Base-by-base conservation (phyloP, 257 asterid species). In the Ehretia macrophylla region DNA sequence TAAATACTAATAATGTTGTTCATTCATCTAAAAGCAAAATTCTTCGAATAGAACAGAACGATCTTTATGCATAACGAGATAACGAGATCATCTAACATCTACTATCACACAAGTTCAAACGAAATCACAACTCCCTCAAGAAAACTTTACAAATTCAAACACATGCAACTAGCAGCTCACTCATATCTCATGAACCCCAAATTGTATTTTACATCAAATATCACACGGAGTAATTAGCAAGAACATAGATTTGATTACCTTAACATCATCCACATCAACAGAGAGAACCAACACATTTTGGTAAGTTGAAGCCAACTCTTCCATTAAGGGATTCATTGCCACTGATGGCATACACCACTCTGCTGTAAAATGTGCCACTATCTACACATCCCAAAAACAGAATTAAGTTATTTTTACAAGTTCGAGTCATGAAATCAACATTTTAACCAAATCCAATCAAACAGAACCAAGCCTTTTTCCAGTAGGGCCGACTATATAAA, bases 301-400 rank as follows among this genome's bases (percentile, higher is more conserved):
- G 52, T 64, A 55, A 53, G 32, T 14, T 12, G 56, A 51, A 39
- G 82, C 79, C 63, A 72, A 65, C 5, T 72, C 82, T 64, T 76
- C 73, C 47, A 76, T 52, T 17, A 54, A 17, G 11, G 76, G 63
- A 32, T 65, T 62, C 82, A 76, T 76, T 17, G 70, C 82, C 70
- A 76, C 68, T 1, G 82, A 76, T 9, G 73, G 82, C 46, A 76
- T 57, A 37, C 82, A 76, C 82, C 82, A 76, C 44, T 48, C 65
- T 37, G 82, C 82, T 8, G 76, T 58, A 54, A 76, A 76, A 69
- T 72, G 73, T 5, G 67, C 79, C 69, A 68, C 71, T 5, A 65
- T 55, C 79, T 76, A 65, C 38, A 64, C 8, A 39, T 4, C 1
- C 16, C 51, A 44, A 14, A 27, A 38, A 8, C 23, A 45, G 14